These are phyloP conservation scores for Clavispora fructus DNA, from an alignment of 805 yeast species.

Conservation along the genomic window DNA sequence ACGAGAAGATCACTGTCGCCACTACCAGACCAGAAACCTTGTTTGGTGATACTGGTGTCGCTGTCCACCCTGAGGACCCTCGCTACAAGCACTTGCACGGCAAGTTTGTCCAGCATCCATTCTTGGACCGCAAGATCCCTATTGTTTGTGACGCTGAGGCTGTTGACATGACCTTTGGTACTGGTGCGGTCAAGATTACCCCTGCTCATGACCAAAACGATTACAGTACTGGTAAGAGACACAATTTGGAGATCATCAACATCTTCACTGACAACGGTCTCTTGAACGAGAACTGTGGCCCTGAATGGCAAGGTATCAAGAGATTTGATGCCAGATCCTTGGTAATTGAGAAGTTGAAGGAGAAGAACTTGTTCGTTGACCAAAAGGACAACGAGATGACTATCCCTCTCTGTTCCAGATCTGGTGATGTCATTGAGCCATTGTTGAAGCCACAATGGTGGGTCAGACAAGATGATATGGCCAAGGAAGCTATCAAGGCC, in stretches of 20 bases:
- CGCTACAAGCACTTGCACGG: conserved; percentile 95
- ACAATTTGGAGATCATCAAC: conserved; percentile 79
- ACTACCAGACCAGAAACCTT: conserved; percentile 98
- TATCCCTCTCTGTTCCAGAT: conserved; percentile 89
- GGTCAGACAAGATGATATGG: conserved; percentile 90
- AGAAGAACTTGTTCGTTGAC: conserved; percentile 68
- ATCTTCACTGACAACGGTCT: conserved; percentile 89
- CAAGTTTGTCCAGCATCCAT: conserved; percentile 85
- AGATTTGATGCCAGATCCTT: conserved; percentile 88
- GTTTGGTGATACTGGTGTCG: conserved; percentile 97
- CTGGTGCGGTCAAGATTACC: conserved; percentile 99
- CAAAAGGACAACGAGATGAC: conserved; percentile 95
- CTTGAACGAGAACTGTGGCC: conserved; percentile 86
- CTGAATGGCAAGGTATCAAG: conserved; percentile 80
- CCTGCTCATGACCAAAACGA: conserved; percentile 98
- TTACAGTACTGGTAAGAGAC: conserved; percentile 94
- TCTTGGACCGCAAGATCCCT: conserved; percentile 79
- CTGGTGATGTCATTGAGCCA: conserved; percentile 97
- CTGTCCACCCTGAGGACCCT: conserved; percentile 93
- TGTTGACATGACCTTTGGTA: conserved; percentile 98
- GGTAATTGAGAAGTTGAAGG: conserved; percentile 78
- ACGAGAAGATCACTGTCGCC: conserved; percentile 86
- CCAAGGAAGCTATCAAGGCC: conserved; percentile 77
- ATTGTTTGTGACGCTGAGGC: conserved; percentile 87
- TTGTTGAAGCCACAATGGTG: conserved; percentile 99